Base-by-base conservation (phyloP, 805 yeast genomes). In the Metschnikowia corniflorae region DNA sequence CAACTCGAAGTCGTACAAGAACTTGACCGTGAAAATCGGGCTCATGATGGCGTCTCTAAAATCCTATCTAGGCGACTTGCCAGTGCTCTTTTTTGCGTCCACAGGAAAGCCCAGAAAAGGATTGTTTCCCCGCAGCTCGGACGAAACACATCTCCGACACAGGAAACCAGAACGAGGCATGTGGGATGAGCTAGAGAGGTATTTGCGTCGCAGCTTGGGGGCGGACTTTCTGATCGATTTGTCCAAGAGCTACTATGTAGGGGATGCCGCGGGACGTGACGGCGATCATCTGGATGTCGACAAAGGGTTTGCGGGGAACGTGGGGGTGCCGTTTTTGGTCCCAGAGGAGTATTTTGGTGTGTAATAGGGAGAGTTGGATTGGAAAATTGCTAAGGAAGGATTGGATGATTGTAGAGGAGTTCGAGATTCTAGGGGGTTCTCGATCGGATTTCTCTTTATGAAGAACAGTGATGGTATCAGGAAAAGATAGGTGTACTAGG, bases 191-290 rank as follows among this genome's bases (percentile, higher is more conserved):
- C 63, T 84, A 22, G 41, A 50, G 6, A 49, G 56, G 12, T 80
- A 74, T 47, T 42, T 77, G 40, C 50, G 12, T 31, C 42, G 26
- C 26, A 37, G 35, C 14, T 42, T 18, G 34, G 50, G 53, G 2
- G 43, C 46, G 0, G 50, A 51, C 3, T 29, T 21, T 9, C 39
- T 40, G 7, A 47, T 79, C 2, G 79, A 78, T 48, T 33, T 54
- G 32, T 60, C 54, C 0, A 46, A 58, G 7, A 75, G 86, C 33
- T 67, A 80, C 36, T 93, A 63, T 57, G 89, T 88, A n/a, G 98
- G 98, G 5, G 98, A 91, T 63, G 97, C 97, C 0, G 97, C 96
- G 6, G 98, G 97, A 1, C 68, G 97, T 35, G 51, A 55, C 2
- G 58, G 53, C 0, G 97, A 91, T 58, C 84, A 82, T 54, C 85